phyloP scores from a whole-genome alignment of 345 rosid genomes.

The Syzygium jambos region DNA sequence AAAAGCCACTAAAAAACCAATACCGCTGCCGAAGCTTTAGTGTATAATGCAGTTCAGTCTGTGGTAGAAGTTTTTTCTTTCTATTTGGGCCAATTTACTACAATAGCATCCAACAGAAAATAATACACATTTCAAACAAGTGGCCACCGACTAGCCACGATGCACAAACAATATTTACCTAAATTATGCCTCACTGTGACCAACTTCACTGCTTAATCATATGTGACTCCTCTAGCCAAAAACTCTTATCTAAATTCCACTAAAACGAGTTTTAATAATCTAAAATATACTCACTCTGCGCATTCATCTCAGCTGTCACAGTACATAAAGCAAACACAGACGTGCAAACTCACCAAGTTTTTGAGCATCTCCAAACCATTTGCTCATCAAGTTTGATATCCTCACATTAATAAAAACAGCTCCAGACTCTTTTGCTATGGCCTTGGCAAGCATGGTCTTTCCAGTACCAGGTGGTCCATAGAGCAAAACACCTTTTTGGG shows the following conservation, averaged over 20 bases:
- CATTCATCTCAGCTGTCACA: neutral
- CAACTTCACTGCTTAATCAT: neutral
- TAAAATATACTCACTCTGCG: neutral
- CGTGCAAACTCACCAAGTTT: conserved; percentile 66
- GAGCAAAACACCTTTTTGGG: conserved; percentile 91
- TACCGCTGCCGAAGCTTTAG: neutral
- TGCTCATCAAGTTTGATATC: conserved; percentile 92
- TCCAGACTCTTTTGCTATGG: conserved; percentile 94
- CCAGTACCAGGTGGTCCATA: conserved; percentile 99
- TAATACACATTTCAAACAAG: neutral
- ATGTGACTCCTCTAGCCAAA: neutral
- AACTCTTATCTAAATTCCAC: neutral
- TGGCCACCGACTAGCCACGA: neutral
- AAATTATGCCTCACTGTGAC: neutral
- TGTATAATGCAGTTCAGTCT: neutral
- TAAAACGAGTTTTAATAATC: neutral
- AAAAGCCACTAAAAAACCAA: neutral
- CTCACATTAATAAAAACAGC: conserved; percentile 92
- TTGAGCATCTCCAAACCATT: conserved; percentile 99
- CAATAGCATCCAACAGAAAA: neutral
- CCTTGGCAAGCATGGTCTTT: conserved; percentile 98
- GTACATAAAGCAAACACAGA: neutral
- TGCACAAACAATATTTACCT: neutral
- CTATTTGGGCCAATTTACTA: neutral
- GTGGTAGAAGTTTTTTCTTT: neutral